Percentiles rank a stretch among this genome's conserved stretches.
Conservation (phyloP, 768 basidiomycete species). For the Mycena chlorophos region DNA sequence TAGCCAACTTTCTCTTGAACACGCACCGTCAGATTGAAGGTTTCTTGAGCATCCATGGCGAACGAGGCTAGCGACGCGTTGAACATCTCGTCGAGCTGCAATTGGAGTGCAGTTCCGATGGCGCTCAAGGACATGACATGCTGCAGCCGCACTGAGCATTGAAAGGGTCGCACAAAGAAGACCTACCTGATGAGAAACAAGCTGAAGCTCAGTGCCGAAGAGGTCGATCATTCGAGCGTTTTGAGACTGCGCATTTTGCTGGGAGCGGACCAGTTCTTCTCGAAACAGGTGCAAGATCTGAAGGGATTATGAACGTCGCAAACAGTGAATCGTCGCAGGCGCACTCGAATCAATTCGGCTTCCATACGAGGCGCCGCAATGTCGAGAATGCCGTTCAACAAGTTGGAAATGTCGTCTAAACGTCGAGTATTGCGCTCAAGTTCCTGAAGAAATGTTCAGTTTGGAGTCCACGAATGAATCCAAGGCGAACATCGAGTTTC, state of each 20-base stretch:
- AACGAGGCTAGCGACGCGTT: constrained; percentile 10
- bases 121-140: constrained; percentile 18
- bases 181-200: constrained; percentile 16
- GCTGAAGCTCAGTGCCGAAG: constrained; percentile 13
- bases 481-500: constrained; percentile 29
- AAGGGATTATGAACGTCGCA: neutral
- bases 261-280: constrained; percentile 1
- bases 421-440: constrained; percentile 26
- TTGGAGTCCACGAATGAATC: constrained; percentile 13
- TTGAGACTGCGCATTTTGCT: neutral
- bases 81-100: constrained; percentile 7
- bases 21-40: constrained; percentile 14
- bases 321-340: neutral
- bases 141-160: constrained; percentile 2
- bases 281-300: constrained; percentile 8
- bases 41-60: constrained; percentile 9
- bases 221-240: constrained; percentile 8
- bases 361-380: constrained; percentile 5
- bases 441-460: constrained; percentile 24
- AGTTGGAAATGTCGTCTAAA: constrained; percentile 10
- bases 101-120: constrained; percentile 9
- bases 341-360: constrained; percentile 4
- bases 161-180: neutral
- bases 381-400: constrained; percentile 1
- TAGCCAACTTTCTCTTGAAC: neutral